Conservation (phyloP, 495 filamentous ascomycete genomes). For the Hamigera avellanea region DNA sequence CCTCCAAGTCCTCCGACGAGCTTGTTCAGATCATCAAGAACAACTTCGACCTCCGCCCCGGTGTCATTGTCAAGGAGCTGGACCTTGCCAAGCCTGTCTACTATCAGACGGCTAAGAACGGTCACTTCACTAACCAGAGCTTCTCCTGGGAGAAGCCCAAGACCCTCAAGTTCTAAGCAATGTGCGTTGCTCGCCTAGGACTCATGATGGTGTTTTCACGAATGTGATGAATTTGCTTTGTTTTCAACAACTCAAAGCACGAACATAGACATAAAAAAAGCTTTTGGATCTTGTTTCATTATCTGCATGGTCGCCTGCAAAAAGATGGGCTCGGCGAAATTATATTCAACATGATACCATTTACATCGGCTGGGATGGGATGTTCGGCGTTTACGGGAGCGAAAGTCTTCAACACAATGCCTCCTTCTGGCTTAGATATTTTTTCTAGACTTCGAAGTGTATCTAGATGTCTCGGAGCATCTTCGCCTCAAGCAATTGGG, state of each 20-base stretch:
- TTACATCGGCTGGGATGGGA: conserved; percentile 38
- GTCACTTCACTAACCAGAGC: conserved; percentile 97
- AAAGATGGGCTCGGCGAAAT: conserved; percentile 33
- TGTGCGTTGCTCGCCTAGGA: conserved; percentile 3
- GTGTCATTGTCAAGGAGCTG: conserved; percentile 97
- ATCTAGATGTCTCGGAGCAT: background rate
- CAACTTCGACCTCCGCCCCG: conserved; percentile 95
- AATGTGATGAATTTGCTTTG: conserved; percentile 46
- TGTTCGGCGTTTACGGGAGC: conserved; percentile 36
- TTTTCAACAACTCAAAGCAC: conserved; percentile 52
- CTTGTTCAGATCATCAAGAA: conserved; percentile 85
- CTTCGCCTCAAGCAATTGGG: background rate
- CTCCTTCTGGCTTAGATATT: conserved; percentile 1
- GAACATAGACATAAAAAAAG: conserved; percentile 34
- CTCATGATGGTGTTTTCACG: conserved; percentile 18
- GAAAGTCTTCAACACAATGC: conserved; percentile 31
- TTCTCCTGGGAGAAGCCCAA: conserved; percentile 99
- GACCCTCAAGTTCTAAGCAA: conserved; percentile 69
- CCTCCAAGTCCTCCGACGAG: conserved; percentile 72
- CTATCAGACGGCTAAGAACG: conserved; percentile 96
- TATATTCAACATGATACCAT: conserved; percentile 47
- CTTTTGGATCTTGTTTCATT: conserved; percentile 13
- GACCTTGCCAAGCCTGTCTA: conserved; percentile 94
- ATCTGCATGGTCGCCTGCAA: conserved; percentile 30
- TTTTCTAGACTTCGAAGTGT: background rate